Evolutionary conservation across 2,329 filamentous ascomycete species (phyloP).

Genomic region (Coleophoma crateriformis): DNA sequence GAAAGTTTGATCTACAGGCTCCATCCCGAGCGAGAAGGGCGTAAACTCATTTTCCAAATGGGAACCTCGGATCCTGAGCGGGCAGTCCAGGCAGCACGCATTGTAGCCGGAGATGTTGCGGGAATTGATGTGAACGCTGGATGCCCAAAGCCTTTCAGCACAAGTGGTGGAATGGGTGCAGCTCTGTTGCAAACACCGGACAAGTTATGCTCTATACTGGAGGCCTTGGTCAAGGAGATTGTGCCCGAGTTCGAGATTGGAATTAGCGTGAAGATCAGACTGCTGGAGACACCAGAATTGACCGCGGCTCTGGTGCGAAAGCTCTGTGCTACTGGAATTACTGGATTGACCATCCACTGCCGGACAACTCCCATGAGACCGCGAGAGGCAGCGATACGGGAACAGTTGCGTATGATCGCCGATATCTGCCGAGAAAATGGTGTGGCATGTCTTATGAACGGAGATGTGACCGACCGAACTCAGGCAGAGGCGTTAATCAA

Average conservation of each 20-base stretch:
- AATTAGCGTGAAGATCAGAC: constrained; percentile 93
- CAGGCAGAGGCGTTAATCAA: constrained; percentile 65
- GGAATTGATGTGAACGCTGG: constrained; percentile 97
- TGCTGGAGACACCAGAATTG: constrained; percentile 70
- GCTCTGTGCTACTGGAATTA: constrained; percentile 84
- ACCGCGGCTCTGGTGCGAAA: constrained; percentile 74
- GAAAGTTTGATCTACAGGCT: constrained; percentile 79
- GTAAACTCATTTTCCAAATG: constrained; percentile 82
- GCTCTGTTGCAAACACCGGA: constrained; percentile 84
- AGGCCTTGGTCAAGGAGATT: constrained; percentile 74
- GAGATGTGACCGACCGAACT: constrained; percentile 74
- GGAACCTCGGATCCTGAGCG: constrained; percentile 79
- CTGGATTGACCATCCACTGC: constrained; percentile 88
- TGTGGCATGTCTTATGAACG: constrained; percentile 93
- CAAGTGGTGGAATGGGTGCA: constrained; percentile 90
- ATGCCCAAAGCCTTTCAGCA: constrained; percentile 97
- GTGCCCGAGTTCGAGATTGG: constrained; percentile 76
- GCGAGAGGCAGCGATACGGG: constrained; percentile 78
- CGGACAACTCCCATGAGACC: constrained; percentile 95
- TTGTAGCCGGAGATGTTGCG: constrained; percentile 81
- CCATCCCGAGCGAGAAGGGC: constrained; percentile 70
- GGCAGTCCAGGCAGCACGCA: constrained; percentile 76
- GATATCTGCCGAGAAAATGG: constrained; percentile 76
- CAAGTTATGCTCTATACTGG: constrained; percentile 74
- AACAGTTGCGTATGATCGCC: constrained; percentile 79